phyloP scores from a whole-genome alignment of 1,284 basidiomycete genomes.

The Apiotrichum sp. region DNA sequence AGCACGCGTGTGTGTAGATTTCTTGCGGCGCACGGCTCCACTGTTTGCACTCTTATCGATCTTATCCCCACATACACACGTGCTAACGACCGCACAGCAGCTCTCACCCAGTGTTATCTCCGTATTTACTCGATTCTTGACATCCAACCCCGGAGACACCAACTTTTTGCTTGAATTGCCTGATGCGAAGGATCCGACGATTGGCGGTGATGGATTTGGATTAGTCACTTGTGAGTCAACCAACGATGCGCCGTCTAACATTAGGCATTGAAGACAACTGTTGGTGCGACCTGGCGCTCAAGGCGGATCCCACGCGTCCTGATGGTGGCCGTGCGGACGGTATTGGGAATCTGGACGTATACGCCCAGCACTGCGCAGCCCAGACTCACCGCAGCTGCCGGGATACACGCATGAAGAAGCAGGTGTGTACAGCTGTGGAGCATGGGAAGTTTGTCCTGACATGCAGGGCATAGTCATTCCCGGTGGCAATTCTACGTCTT shows the following conservation, averaged over 20 bases:
- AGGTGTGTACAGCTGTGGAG: slow-evolving; percentile 2
- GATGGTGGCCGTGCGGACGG: slow-evolving; percentile 32
- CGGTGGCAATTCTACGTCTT: too few species aligned
- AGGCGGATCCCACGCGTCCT: slow-evolving; percentile 24
- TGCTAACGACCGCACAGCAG: slow-evolving; percentile 6
- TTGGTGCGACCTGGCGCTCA: slow-evolving; percentile 34
- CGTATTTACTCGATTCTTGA: slow-evolving; percentile 18
- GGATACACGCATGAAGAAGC: slow-evolving; percentile 6
- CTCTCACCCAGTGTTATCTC: slow-evolving; percentile 21
- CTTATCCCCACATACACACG: background rate
- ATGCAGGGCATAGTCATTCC: too few species aligned
- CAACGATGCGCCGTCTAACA: background rate
- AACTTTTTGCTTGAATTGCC: slow-evolving; percentile 38
- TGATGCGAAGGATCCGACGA: slow-evolving; percentile 1
- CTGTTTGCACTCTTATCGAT: too few species aligned
- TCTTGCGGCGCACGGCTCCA: too few species aligned
- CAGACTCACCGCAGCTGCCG: slow-evolving; percentile 4
- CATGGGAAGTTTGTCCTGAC: too few species aligned
- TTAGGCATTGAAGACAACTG: slow-evolving; percentile 41
- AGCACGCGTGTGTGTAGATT: too few species aligned
- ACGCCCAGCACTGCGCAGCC: slow-evolving; percentile 12
- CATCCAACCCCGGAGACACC: slow-evolving; percentile 25
- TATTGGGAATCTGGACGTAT: slow-evolving; percentile 33
- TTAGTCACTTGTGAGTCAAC: slow-evolving; percentile 32
- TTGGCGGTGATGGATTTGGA: slow-evolving; percentile 37